Conservation (phyloP, 441 rosid genomes). For the Adansonia rubrostipa region DNA sequence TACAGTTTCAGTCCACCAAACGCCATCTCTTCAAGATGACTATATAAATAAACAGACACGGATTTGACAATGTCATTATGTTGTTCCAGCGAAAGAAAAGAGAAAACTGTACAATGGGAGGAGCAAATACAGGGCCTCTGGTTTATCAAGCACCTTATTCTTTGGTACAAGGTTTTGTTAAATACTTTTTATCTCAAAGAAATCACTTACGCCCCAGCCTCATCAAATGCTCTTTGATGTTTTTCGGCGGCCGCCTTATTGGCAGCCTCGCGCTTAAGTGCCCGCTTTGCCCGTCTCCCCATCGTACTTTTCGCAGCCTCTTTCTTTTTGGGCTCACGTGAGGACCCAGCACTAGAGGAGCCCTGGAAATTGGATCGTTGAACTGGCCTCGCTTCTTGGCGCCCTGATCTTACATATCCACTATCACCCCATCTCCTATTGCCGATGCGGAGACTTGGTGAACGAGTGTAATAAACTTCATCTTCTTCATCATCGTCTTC, state of each 20-base stretch:
- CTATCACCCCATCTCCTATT: slow-evolving; percentile 92
- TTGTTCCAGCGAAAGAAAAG: neutral
- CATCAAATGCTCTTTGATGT: slow-evolving; percentile 63
- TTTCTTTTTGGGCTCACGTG: slow-evolving; percentile 57
- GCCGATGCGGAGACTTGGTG: slow-evolving; percentile 66
- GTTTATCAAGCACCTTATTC: slow-evolving; percentile 22
- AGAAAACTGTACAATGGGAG: slow-evolving; percentile 43
- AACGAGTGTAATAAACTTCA: slow-evolving; percentile 55
- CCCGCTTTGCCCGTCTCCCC: slow-evolving; percentile 88
- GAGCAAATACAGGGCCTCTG: slow-evolving; percentile 22
- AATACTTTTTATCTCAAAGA: neutral
- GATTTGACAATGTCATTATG: too few relatives aligned
- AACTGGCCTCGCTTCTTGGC: slow-evolving; percentile 81
- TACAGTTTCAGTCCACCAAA: too few relatives aligned
- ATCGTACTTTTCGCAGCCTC: slow-evolving; percentile 51
- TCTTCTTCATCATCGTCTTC: slow-evolving; percentile 65
- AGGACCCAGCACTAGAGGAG: slow-evolving; percentile 55
- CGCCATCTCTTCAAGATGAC: too few relatives aligned
- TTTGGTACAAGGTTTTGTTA: neutral
- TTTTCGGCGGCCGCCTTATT: slow-evolving; percentile 80
- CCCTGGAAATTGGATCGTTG: slow-evolving; percentile 41
- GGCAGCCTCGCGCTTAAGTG: slow-evolving; percentile 90
- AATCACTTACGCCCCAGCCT: slow-evolving; percentile 59
- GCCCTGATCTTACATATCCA: slow-evolving; percentile 83
- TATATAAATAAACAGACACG: too few relatives aligned